Base-by-base conservation (phyloP, 192 early-diverging fungal species). In the Cetraspora pellucida region DNA sequence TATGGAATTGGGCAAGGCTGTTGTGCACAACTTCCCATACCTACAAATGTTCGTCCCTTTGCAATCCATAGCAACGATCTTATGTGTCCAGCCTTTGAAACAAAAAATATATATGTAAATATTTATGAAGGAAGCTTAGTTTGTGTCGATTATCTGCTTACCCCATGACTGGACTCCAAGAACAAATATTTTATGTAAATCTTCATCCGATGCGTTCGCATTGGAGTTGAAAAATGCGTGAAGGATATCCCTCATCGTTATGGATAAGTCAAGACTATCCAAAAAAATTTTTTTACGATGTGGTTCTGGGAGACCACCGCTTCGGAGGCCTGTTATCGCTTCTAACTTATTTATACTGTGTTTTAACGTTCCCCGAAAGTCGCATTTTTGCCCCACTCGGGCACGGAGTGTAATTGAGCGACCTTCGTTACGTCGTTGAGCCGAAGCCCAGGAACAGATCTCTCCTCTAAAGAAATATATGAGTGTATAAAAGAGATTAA, bases 131-230 rank as follows among this genome's bases (percentile, higher is more conserved):
- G n/a, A 45, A 27, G 10, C 9, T 37, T 58, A 23, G 72, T 77
- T n/a, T 37, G n/a, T 63, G 66, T 64, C 43, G 61, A 78, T n/a
- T 78, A 73, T 78, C 37, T 63, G 47, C 70, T 72, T 72, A 78
- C 77, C 77, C 77, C 77, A 78, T 16, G 77, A 78, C 19, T 78
- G 69, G 27, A 78, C 30, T 43, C 77, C 70, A 17, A 78, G 71
- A 73, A 72, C 47, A 74, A 74, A 78, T 23, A 50, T 54, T 52
- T 64, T 55, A 65, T 78, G 77, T 30, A 78, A 54, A 58, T 78
- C 55, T 50, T 78, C 77, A 47, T 74, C 70, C 4, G 77, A 9
- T 3, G 70, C 47, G 44, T 65, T 63, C 9, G 57, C 7, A 74
- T 78, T 78, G 3, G 23, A 23, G n/a, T 46, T 65, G 31, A 73